Evolutionary conservation across 805 yeast genomes (phyloP).

Genomic region (Candida odintsovae): DNA sequence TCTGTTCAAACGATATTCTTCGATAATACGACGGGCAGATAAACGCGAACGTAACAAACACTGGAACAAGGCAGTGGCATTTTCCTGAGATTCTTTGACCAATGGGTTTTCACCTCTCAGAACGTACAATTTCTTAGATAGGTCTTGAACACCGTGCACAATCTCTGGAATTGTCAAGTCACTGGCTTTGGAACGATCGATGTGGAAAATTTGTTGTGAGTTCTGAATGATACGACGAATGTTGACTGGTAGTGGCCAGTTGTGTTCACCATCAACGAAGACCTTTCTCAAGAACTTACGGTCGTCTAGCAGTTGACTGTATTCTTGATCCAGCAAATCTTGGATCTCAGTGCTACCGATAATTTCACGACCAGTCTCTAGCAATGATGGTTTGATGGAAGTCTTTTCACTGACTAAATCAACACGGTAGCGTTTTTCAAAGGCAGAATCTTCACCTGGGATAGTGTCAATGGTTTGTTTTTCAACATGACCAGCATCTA

Average conservation of each 20-base stretch:
- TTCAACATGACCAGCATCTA: conserved; percentile 97
- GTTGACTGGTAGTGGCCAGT: conserved; percentile 97
- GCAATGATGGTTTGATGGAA: conserved; percentile 60
- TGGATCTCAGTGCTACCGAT: conserved; percentile 86
- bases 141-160: conserved; percentile 60
- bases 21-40: conserved; percentile 84
- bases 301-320: conserved; percentile 67
- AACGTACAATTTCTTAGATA: conserved; percentile 64
- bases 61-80: conserved; percentile 87
- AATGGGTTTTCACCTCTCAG: conserved; percentile 77
- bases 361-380: conserved; percentile 89
- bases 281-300: conserved; percentile 77
- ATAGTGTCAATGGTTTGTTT: conserved; percentile 93
- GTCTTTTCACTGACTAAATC: conserved; percentile 72
- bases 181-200: conserved; percentile 84
- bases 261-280: conserved; percentile 89
- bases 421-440: conserved; percentile 78
- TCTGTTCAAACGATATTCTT: conserved; percentile 79
- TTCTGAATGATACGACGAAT: conserved; percentile 94
- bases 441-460: conserved; percentile 83
- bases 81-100: conserved; percentile 79
- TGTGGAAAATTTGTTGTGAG: conserved; percentile 94
- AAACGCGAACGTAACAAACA: conserved; percentile 89
- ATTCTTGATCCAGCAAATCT: conserved; percentile 76
- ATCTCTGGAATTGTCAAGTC: conserved; percentile 84